These are phyloP conservation scores for Dactylella cylindrospora DNA, from an alignment of 2,329 filamentous ascomycete species.

Conservation along the genomic window DNA sequence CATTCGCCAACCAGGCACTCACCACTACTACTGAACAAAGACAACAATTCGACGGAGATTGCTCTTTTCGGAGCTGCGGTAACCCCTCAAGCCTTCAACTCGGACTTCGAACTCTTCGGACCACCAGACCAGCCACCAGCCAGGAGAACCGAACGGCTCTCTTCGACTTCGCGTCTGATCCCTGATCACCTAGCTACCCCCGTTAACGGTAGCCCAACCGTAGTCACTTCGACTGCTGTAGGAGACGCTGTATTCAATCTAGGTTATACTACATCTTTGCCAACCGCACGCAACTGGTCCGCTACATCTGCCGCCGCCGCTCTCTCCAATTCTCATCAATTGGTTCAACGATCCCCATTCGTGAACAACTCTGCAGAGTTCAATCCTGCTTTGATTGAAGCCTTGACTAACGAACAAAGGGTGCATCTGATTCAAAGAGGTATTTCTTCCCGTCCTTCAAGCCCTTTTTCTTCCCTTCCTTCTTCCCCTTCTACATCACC, in stretches of 20 bases:
- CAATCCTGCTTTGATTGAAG: slow-evolving; percentile 37
- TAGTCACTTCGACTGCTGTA: no score
- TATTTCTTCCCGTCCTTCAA: slow-evolving; percentile 20
- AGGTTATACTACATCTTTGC: slow-evolving; percentile 38
- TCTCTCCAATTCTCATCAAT: background rate
- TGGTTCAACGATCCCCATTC: slow-evolving; percentile 38
- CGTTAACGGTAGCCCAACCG: no score
- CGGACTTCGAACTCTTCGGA: slow-evolving; percentile 43
- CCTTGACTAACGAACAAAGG: slow-evolving; percentile 33
- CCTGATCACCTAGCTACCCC: slow-evolving; percentile 12
- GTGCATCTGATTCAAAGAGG: slow-evolving; percentile 32
- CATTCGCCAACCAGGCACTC: slow-evolving; percentile 22
- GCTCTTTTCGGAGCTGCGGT: slow-evolving; percentile 7
- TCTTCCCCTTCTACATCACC: no score
- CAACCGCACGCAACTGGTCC: slow-evolving; percentile 26
- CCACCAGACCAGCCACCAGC: slow-evolving; percentile 11
- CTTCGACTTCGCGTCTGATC: slow-evolving; percentile 27
- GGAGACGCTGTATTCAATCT: slow-evolving; percentile 44
- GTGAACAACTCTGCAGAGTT: slow-evolving; percentile 25
- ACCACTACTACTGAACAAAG: background rate
- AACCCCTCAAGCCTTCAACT: slow-evolving; percentile 23
- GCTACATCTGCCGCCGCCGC: slow-evolving; percentile 1
- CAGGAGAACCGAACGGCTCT: slow-evolving; percentile 4
- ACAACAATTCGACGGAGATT: background rate
- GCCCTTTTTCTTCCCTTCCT: no score